These are phyloP conservation scores for Pseudonectria buxi DNA, from an alignment of 2,329 filamentous ascomycete genomes.

Conservation along the genomic window DNA sequence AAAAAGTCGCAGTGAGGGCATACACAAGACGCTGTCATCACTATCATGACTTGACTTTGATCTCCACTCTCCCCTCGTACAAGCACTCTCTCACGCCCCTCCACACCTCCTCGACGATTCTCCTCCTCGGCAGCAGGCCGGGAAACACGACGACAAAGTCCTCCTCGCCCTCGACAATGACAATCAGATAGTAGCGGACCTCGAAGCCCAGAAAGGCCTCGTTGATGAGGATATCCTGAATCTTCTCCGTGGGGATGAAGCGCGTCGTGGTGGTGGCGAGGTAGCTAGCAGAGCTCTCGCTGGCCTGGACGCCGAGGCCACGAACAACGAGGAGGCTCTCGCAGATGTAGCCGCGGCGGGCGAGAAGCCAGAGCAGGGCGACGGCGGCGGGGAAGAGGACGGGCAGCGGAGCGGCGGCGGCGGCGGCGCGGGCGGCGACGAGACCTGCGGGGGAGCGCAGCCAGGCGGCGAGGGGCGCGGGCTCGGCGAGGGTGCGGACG, in stretches of 20 bases:
- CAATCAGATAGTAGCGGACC: slow-evolving; percentile 80
- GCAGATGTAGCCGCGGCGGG: slow-evolving; percentile 48
- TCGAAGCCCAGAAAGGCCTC: slow-evolving; percentile 92
- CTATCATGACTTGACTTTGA: slow-evolving; percentile 18
- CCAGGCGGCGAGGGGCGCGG: slow-evolving; percentile 9
- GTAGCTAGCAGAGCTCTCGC: slow-evolving; percentile 56
- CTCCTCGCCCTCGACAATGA: slow-evolving; percentile 83
- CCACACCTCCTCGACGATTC: slow-evolving; percentile 84
- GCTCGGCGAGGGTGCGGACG: slow-evolving; percentile 8
- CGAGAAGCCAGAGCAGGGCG: slow-evolving; percentile 36
- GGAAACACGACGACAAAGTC: slow-evolving; percentile 95
- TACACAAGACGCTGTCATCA: slow-evolving; percentile 6
- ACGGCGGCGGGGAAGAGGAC: slow-evolving; percentile 32
- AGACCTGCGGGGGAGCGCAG: slow-evolving; percentile 26
- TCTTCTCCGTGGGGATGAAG: slow-evolving; percentile 82
- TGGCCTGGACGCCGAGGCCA: slow-evolving; percentile 85
- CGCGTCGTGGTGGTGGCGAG: slow-evolving; percentile 44
- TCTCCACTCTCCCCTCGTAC: slow-evolving; percentile 46
- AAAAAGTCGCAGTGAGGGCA: slow-evolving; percentile 3
- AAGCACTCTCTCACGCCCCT: slow-evolving; percentile 75
- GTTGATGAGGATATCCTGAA: slow-evolving; percentile 89
- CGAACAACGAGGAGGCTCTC: slow-evolving; percentile 86
- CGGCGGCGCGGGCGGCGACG: slow-evolving; percentile 26
- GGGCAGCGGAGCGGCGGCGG: slow-evolving; percentile 29
- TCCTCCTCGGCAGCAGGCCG: slow-evolving; percentile 63